Conservation (phyloP, 2,329 filamentous ascomycete genomes). For the Talaromyces sp. region DNA sequence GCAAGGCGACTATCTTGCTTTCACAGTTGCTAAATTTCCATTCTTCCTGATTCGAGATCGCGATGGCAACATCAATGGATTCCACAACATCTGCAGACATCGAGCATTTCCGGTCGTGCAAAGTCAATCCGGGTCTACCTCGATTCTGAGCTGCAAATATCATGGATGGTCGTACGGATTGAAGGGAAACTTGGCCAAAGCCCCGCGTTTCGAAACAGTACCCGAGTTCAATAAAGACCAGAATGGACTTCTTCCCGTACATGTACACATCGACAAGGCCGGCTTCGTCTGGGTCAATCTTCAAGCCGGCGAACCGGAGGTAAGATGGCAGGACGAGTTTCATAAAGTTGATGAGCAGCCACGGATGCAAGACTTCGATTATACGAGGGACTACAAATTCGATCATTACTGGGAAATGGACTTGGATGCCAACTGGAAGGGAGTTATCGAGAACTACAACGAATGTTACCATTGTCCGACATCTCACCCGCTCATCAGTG, state of each 20-base stretch:
- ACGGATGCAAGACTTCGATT: conserved; percentile 47
- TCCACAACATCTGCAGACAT: conserved; percentile 60
- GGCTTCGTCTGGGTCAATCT: conserved; percentile 60
- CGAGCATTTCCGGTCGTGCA: conserved; percentile 56
- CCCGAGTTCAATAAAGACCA: conserved; percentile 53
- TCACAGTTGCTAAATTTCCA: conserved; percentile 54
- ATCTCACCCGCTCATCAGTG: conserved; percentile 20
- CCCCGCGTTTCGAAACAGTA: conserved; percentile 55
- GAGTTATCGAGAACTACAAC: conserved; percentile 62
- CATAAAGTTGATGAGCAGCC: conserved; percentile 46
- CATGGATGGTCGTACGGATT: conserved; percentile 60
- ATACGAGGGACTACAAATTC: conserved; percentile 51
- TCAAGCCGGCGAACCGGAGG: conserved; percentile 47
- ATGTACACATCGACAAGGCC: conserved; percentile 51
- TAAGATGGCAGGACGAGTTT: conserved; percentile 54
- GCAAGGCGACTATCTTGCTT: conserved; percentile 55
- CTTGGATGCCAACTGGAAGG: conserved; percentile 59
- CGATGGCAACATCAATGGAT: conserved; percentile 52
- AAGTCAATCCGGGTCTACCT: conserved; percentile 46
- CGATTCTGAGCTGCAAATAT: conserved; percentile 56
- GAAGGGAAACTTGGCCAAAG: conserved; percentile 54
- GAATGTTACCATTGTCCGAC: conserved; percentile 37
- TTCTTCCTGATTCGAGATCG: conserved; percentile 54
- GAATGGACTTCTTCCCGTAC: conserved; percentile 54
- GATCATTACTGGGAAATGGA: conserved; percentile 58